Base-by-base conservation (phyloP, 345 rosid genomes). In the Eucalyptus cladocalyx region DNA sequence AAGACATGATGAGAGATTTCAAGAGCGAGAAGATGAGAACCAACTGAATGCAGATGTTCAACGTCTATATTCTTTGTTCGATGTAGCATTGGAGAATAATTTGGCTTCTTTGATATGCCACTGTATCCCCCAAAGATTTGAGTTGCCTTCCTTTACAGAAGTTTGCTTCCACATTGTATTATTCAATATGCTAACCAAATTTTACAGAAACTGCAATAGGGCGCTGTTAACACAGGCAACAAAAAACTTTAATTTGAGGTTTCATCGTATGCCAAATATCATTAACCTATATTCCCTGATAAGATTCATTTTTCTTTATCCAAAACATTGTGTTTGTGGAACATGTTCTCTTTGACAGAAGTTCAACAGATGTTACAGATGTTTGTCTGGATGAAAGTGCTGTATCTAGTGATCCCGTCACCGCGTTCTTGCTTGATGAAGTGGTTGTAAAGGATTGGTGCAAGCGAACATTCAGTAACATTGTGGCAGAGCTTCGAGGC, bases 401-500 rank as follows among this genome's bases (percentile, higher is more conserved):
- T 51, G 99, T 98, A 88, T 98, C 99, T 86, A 98, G 99, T 87
- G 99, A 98, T 92, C 99, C 98, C 60, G 95, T 96, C 89, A 91
- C 95, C 91, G 96, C 99, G 51, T 96, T 96, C 98, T 94, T 97
- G 98, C 91, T 98, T 94, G 99, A 98, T 95, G 99, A 98, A 94
- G 99, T 95, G 90, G 99, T 96, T 88, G 95, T 98, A 90, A 98
- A 98, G 95, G 99, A 98, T 90, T 98, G 99, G 99, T 97, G 98
- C 94, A 97, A 96, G 94, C 93, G 94, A 89, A 93, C 95, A 49
- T 98, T 96, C 93, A 90, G 89, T 89, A 95, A 91, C 90, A 93
- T 96, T 60, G 58, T 91, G 86, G 88, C 88, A 87, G 97, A 95
- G 91, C 96, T 98, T 93, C 93, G 91, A 88, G 88, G 87, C 87